Conservation (phyloP, 805 yeast genomes). For the Blastobotrys chiropterorum region DNA sequence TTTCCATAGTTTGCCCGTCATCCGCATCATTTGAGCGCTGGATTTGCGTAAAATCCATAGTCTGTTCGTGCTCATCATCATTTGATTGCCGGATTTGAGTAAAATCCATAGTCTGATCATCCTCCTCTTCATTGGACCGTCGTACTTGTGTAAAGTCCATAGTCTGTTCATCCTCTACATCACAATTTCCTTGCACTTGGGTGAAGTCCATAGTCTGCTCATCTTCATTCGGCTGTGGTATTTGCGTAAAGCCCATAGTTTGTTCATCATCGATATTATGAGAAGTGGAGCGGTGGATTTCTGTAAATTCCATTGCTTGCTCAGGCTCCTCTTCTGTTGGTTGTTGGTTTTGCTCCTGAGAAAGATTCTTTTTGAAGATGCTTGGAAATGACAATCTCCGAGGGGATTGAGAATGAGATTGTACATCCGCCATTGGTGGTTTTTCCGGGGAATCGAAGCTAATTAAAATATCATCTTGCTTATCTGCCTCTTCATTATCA, state of each 20-base stretch:
- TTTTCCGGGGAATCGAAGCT: conserved; percentile 9
- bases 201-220: conserved; percentile 8
- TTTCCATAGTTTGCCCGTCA: conserved; percentile 5
- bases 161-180: conserved; percentile 14
- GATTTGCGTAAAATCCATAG: conserved; percentile 16
- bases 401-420: not conserved
- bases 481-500: conserved; percentile 2
- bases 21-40: not conserved
- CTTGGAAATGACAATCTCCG: conserved; percentile 1
- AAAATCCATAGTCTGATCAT: conserved; percentile 1
- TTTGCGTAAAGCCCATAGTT: conserved; percentile 3
- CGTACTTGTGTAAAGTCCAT: conserved; percentile 25
- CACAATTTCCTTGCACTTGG: not conserved
- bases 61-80: conserved; percentile 7
- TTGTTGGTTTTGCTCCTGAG: conserved; percentile 1
- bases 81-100: not conserved
- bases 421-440: too few relatives aligned
- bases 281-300: not conserved
- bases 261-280: conserved; percentile 1
- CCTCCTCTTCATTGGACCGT: not conserved
- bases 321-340: conserved; percentile 3
- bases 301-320: conserved; percentile 10
- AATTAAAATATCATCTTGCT: conserved; percentile 7
- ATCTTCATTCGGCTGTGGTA: not conserved
- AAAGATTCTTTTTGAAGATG: not conserved